These are phyloP conservation scores for Sphaerulina vaccinii DNA, from an alignment of 2,329 filamentous ascomycete species.

Conservation along the genomic window DNA sequence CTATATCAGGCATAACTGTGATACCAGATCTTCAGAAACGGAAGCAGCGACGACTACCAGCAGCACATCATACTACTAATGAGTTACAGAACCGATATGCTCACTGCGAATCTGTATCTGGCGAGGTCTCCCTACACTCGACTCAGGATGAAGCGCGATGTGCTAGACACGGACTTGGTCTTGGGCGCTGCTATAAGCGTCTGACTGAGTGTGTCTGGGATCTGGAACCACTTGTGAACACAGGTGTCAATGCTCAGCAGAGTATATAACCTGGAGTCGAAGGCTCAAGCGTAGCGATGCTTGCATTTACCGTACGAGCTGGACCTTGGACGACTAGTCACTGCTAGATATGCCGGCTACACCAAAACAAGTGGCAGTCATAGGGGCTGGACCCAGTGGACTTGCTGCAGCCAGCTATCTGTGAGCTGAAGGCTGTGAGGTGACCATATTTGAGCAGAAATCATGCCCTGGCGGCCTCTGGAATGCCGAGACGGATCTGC, in stretches of 20 bases:
- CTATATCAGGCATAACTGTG: conserved; percentile 12
- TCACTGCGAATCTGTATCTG: neutral
- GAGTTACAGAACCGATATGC: neutral
- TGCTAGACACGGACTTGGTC: neutral
- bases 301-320: neutral
- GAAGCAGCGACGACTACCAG: neutral
- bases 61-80: neutral
- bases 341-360: neutral
- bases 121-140: neutral
- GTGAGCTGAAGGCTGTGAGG: conserved; percentile 14
- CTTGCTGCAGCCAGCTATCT: conserved; percentile 19
- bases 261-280: neutral
- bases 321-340: too few species aligned
- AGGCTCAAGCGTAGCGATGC: neutral
- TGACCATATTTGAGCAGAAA: conserved; percentile 17
- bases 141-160: neutral
- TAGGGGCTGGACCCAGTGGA: conserved; percentile 19
- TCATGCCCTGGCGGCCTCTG: conserved; percentile 15
- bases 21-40: conserved; percentile 11
- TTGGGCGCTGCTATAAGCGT: neutral
- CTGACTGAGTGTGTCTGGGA: neutral
- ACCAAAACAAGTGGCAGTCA: conserved; percentile 7
- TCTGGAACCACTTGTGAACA: neutral
- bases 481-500: conserved; percentile 1
- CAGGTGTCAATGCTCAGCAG: neutral